These are phyloP conservation scores for Fragaria vesca DNA, from an alignment of 306 rosid species.

Conservation along the genomic window DNA sequence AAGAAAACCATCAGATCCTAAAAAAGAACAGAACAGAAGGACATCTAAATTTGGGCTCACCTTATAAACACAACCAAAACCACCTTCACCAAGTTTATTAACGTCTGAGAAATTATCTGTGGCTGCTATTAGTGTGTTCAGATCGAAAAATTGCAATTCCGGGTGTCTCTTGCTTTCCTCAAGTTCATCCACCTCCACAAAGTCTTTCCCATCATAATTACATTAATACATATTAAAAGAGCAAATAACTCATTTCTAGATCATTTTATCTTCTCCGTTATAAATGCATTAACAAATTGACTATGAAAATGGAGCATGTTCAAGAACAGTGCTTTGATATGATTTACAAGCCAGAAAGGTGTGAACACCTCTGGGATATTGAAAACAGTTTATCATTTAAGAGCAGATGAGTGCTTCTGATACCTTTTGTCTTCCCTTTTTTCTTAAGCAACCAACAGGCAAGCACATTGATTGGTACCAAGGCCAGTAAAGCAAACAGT, in stretches of 20 bases:
- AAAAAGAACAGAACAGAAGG: background rate
- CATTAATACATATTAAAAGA: background rate
- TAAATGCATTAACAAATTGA: background rate
- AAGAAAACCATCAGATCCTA: background rate
- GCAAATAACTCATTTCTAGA: background rate
- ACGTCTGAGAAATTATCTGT: background rate
- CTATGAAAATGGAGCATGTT: background rate
- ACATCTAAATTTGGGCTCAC: background rate
- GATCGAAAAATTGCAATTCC: conserved; percentile 5
- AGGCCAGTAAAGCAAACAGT: background rate
- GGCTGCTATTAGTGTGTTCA: conserved; percentile 13
- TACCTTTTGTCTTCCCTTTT: conserved; percentile 13
- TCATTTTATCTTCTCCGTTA: background rate
- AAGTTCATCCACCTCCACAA: background rate
- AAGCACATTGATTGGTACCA: background rate
- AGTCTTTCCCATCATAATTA: background rate
- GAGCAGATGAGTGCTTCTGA: background rate
- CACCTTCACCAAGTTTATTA: conserved; percentile 20
- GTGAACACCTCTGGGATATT: background rate
- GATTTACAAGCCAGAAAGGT: background rate
- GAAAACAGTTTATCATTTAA: background rate
- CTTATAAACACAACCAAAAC: conserved; percentile 9
- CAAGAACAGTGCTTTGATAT: background rate
- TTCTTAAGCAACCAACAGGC: conserved; percentile 14
- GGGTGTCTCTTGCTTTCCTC: conserved; percentile 11